These are phyloP conservation scores for Tympanopsis confertula DNA, from an alignment of 2,329 filamentous ascomycete species.

Conservation along the genomic window DNA sequence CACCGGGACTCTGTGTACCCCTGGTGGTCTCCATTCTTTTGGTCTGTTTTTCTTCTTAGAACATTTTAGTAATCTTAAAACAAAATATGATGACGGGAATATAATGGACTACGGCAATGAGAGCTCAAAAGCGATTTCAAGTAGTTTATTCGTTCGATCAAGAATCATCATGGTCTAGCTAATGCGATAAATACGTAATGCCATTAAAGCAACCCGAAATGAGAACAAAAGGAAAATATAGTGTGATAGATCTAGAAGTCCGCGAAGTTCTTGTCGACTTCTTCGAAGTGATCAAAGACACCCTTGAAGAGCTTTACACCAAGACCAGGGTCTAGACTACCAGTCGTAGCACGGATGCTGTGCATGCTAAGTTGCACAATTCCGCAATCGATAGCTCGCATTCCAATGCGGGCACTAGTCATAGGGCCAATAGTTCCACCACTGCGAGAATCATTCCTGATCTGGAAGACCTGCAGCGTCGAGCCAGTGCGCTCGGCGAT, in stretches of 20 bases:
- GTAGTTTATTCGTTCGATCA: too few relatives aligned
- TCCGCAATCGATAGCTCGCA: conserved; percentile 75
- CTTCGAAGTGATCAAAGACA: conserved; percentile 77
- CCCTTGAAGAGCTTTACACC: conserved; percentile 82
- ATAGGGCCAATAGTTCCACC: conserved; percentile 94
- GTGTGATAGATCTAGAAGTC: conserved; percentile 1
- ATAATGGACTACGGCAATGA: too few relatives aligned
- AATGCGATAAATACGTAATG: too few relatives aligned
- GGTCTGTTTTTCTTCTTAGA: too few relatives aligned
- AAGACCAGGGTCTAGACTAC: conserved; percentile 72
- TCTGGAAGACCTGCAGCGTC: conserved; percentile 80
- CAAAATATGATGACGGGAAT: too few relatives aligned
- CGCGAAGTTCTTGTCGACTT: conserved; percentile 62
- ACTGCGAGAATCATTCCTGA: conserved; percentile 78
- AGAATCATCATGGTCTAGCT: too few relatives aligned
- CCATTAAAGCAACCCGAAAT: too few relatives aligned
- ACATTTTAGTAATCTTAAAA: too few relatives aligned
- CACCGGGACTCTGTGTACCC: too few relatives aligned
- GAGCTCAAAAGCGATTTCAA: too few relatives aligned
- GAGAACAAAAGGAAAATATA: too few relatives aligned
- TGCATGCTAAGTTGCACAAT: conserved; percentile 93
- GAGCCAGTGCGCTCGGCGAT: conserved; percentile 65
- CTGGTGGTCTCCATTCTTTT: too few relatives aligned
- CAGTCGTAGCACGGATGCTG: conserved; percentile 78
- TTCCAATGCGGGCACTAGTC: conserved; percentile 69